These are phyloP conservation scores for Pseudogymnoascus sp. DNA, from an alignment of 2,329 filamentous ascomycete species.

Conservation along the genomic window DNA sequence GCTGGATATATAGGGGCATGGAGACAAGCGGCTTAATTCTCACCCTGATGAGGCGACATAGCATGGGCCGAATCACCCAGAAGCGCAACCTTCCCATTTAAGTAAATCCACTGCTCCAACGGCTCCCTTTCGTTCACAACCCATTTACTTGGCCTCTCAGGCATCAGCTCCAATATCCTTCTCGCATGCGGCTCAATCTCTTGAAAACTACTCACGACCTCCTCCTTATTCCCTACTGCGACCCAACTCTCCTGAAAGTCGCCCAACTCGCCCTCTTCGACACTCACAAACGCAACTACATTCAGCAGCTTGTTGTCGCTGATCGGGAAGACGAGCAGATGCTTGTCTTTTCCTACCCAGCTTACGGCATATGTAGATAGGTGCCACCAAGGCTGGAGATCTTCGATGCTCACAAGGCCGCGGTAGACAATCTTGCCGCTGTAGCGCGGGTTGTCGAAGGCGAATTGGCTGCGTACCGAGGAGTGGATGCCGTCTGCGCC, in stretches of 20 bases:
- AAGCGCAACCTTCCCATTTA: slow-evolving; percentile 13
- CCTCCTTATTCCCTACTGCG: slow-evolving; percentile 23
- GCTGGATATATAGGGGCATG: slow-evolving; percentile 26
- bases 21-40: slow-evolving; percentile 17
- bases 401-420: slow-evolving; percentile 21
- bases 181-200: too few relatives aligned
- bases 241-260: slow-evolving; percentile 35
- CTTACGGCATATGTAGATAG: slow-evolving; percentile 23
- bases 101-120: slow-evolving; percentile 10
- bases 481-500: neutral
- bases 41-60: slow-evolving; percentile 13
- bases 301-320: slow-evolving; percentile 32
- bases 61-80: slow-evolving; percentile 14
- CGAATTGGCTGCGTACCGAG: neutral
- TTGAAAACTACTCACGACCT: slow-evolving; percentile 9
- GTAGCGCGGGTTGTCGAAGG: slow-evolving; percentile 21
- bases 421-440: slow-evolving; percentile 26
- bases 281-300: slow-evolving; percentile 33
- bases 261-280: slow-evolving; percentile 28
- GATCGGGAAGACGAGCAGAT: slow-evolving; percentile 36
- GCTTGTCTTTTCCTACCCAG: slow-evolving; percentile 33
- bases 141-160: slow-evolving; percentile 12
- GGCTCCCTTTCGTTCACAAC: neutral
- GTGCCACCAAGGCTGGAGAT: slow-evolving; percentile 22
- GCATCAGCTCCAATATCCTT: neutral